phyloP scores from a whole-genome alignment of 73 alveolate species.

The Paramecium primaurelia region DNA sequence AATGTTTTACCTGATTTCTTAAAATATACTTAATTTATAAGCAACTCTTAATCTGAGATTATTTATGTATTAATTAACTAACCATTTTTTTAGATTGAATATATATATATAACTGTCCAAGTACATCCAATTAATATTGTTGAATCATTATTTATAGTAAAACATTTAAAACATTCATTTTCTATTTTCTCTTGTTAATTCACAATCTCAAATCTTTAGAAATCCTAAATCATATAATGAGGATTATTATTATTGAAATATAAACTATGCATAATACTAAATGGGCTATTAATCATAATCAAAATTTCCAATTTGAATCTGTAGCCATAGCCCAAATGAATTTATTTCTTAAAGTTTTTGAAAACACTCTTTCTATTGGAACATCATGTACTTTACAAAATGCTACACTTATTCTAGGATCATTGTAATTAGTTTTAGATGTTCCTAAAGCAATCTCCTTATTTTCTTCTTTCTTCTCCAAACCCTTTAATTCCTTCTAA shows the following conservation, averaged over 20 bases:
- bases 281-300: neutral
- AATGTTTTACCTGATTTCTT: neutral
- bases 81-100: neutral
- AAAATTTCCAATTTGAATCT: slow-evolving; percentile 55
- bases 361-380: slow-evolving; percentile 96
- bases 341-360: slow-evolving; percentile 82
- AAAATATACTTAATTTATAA: neutral
- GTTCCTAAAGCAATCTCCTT: slow-evolving; percentile 97
- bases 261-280: neutral
- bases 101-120: neutral
- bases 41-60: neutral
- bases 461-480: slow-evolving; percentile 76
- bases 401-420: slow-evolving; percentile 94
- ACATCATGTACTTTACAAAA: slow-evolving; percentile 95
- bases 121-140: neutral
- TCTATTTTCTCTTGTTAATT: neutral
- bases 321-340: slow-evolving; percentile 67
- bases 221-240: neutral
- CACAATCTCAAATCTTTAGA: neutral
- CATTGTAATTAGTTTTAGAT: slow-evolving; percentile 98
- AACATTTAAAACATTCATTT: neutral
- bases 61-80: neutral
- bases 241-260: neutral
- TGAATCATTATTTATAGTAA: neutral
- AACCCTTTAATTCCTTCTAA: slow-evolving; percentile 57